Conservation (phyloP, 1,284 basidiomycete genomes). For the Tranzscheliella williamsii region DNA sequence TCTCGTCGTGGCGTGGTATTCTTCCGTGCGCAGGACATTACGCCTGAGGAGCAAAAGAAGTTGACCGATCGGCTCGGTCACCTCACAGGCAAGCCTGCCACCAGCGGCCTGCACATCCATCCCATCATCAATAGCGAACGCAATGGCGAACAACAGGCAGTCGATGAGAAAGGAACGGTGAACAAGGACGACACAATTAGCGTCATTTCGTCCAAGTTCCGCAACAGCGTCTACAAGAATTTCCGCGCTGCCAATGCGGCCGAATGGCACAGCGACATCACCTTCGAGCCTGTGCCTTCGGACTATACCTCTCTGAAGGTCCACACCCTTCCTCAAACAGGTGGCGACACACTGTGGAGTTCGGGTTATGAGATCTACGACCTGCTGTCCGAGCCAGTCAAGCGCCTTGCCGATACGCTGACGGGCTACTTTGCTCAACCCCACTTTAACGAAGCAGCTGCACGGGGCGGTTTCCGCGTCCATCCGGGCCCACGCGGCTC, state of each 20-base stretch:
- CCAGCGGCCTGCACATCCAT: constrained; percentile 69
- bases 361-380: constrained; percentile 70
- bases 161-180: constrained; percentile 18
- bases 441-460: constrained; percentile 26
- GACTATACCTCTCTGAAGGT: constrained; percentile 65
- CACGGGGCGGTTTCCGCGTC: constrained; percentile 44
- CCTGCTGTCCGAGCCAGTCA: constrained; percentile 68
- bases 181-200: constrained; percentile 48
- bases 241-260: constrained; percentile 1
- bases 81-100: constrained; percentile 67
- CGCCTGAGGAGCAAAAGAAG: constrained; percentile 64
- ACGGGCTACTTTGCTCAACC: constrained; percentile 23
- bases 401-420: constrained; percentile 66
- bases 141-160: constrained; percentile 24
- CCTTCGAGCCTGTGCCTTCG: constrained; percentile 71
- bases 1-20: constrained; percentile 75
- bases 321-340: constrained; percentile 25
- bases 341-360: constrained; percentile 63
- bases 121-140: constrained; percentile 68
- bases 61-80: constrained; percentile 67
- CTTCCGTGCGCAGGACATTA: constrained; percentile 69
- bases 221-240: constrained; percentile 2
- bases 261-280: constrained; percentile 66
- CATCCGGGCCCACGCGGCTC: constrained; percentile 58
- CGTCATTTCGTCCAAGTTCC: constrained; percentile 32